A percentile compares a stretch with the other conserved stretches of the same genome.
Evolutionary conservation across 1,284 basidiomycete genomes (phyloP).

Genomic region (Erythrobasidium hasegawianum): DNA sequence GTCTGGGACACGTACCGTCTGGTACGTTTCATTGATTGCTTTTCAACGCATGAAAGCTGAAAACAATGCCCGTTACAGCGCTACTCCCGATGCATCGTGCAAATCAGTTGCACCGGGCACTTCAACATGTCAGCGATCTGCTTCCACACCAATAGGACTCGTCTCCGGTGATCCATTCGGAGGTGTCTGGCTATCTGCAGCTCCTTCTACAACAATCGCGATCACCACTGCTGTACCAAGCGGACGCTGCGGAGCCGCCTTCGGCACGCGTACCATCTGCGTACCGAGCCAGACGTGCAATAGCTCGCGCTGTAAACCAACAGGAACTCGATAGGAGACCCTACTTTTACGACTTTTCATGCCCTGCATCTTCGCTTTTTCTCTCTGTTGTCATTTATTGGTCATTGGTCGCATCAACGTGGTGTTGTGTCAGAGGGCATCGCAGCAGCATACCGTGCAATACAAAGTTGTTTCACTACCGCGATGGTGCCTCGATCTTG

Average conservation of each 20-base stretch:
- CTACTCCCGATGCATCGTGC: background rate
- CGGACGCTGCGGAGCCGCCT: background rate
- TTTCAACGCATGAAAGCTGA: no score
- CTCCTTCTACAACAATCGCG: background rate
- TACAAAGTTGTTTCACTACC: no score
- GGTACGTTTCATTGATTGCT: no score
- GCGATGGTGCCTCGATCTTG: no score
- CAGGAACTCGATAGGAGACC: no score
- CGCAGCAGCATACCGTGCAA: no score
- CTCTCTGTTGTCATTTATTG: no score
- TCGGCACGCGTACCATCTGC: background rate
- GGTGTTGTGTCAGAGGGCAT: no score
- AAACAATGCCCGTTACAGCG: background rate
- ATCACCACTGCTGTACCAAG: background rate
- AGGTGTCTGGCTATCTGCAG: background rate
- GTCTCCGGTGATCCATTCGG: background rate
- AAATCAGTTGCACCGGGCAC: background rate
- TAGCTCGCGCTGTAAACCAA: no score
- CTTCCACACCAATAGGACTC: background rate
- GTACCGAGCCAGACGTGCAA: background rate
- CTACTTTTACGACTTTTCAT: no score
- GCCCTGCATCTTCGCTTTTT: no score
- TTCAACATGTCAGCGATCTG: background rate
- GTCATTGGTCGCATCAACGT: no score
- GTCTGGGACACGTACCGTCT: background rate